Evolutionary conservation across 176 grass and related monocot genomes (phyloP).

Genomic region (Oryza meyeriana): DNA sequence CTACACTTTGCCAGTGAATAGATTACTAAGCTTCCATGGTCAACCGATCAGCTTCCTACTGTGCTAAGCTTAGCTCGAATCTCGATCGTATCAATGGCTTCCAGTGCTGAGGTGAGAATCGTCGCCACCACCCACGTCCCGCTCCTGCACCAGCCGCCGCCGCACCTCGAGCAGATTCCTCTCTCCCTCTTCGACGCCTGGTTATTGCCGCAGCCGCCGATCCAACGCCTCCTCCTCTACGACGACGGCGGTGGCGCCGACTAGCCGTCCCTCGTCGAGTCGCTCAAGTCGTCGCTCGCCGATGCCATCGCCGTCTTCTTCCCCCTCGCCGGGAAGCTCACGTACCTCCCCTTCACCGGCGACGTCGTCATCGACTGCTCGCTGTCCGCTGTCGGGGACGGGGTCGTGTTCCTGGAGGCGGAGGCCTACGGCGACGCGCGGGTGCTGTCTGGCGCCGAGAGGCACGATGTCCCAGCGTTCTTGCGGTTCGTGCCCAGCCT

Average conservation of each 20-base stretch:
- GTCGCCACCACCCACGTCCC: not conserved
- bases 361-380: constrained; percentile 31
- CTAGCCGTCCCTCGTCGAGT: not conserved
- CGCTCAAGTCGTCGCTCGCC: constrained; percentile 8
- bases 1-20: too few relatives aligned
- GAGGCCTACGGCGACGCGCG: constrained; percentile 22
- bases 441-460: not conserved
- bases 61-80: not conserved
- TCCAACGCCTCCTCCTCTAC: not conserved
- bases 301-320: not conserved
- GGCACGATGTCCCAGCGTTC: constrained; percentile 33
- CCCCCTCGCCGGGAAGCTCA: constrained; percentile 15
- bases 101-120: not conserved
- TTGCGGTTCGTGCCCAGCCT: constrained; percentile 27
- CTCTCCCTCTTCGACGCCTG: not conserved
- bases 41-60: not conserved
- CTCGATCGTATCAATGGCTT: not conserved
- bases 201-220: not conserved
- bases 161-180: not conserved
- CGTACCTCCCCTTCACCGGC: not conserved
- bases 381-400: not conserved
- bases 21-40: not conserved
- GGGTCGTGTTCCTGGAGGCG: constrained; percentile 33
- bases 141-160: not conserved
- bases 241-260: not conserved